Evolutionary conservation across 257 asterid genomes (phyloP), one percentile per base, ranked within the genome.

Genomic region (Nicotiana sylvestris): DNA sequence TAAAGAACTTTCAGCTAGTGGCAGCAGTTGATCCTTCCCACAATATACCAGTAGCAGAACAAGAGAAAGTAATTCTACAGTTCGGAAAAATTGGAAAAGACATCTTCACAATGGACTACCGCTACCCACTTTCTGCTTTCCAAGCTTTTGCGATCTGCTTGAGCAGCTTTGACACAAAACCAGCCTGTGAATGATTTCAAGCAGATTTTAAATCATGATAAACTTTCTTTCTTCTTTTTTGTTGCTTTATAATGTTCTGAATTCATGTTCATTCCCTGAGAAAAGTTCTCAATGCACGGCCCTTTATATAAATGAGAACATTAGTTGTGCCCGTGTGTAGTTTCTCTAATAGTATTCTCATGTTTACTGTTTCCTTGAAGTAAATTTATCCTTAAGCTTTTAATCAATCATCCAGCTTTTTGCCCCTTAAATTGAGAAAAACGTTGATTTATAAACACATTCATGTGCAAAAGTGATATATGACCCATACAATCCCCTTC

Each of bases 151-250:
- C 98, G 2, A 94, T 96, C 62, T 94, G 98, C 90, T 90, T 96
- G 93, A 96, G 98, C 92, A 94, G 99, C 95, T 96, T 93, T 61
- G 98, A 94, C 83, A 93, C 97, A 17, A 96, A 96, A 84, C 98
- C 99, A 3, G 97, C 93, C 49, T 96, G 99, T 84, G 98, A 96
- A 86, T 96, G 94, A 94, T 70, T 74, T 66, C 87, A 43, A 12
- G 56, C 81, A 81, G 84, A 72, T 67, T 81, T 68, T 61, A 66
- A 81, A 83, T 86, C 84, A 64, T 72, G 87, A 83, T 64, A 83
- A 29, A 61, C 87, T 37, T 35, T 51, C n/a, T 66, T 25, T 18
- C 80, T 57, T 66, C 58, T 82, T 16, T 76, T 81, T 68, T 58
- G 74, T 33, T 76, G 58, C 82, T 77, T 30, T 56, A 69, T 16